Conservation (phyloP, 441 rosid species). For the Syzygium syzygioides region DNA sequence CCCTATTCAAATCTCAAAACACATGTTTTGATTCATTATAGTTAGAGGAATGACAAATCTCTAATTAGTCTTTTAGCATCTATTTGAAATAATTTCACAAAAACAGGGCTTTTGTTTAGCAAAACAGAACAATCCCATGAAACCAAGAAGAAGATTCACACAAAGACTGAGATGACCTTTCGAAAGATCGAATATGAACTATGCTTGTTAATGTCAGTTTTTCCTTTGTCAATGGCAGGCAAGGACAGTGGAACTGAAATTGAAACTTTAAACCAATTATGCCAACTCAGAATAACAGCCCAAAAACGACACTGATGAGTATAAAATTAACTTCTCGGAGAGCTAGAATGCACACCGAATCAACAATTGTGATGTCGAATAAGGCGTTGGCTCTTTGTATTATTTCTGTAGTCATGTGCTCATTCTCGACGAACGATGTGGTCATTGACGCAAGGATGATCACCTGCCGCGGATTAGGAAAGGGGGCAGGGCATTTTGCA, state of each 20-base stretch:
- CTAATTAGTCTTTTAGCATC: too few relatives aligned
- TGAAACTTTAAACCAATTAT: not conserved
- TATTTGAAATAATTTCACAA: not conserved
- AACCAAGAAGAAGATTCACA: not conserved
- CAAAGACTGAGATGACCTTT: not conserved
- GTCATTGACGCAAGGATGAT: not conserved
- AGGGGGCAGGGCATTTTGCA: not conserved
- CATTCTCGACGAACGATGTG: not conserved
- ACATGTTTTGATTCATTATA: not conserved
- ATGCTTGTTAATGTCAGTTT: not conserved
- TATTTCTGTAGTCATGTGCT: not conserved
- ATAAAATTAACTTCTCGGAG: not conserved
- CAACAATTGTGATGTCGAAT: not conserved
- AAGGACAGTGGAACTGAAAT: not conserved
- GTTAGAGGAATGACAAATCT: not conserved
- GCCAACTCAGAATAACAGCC: not conserved
- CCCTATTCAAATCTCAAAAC: not conserved
- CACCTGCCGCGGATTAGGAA: not conserved
- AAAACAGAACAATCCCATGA: not conserved
- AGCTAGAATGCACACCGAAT: not conserved
- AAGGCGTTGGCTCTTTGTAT: not conserved
- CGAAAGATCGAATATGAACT: not conserved
- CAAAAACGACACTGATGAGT: not conserved
- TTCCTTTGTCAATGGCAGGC: not conserved
- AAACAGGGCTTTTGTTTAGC: not conserved